Evolutionary conservation across 805 yeast species (phyloP).

Genomic region (Saturnispora dispora): DNA sequence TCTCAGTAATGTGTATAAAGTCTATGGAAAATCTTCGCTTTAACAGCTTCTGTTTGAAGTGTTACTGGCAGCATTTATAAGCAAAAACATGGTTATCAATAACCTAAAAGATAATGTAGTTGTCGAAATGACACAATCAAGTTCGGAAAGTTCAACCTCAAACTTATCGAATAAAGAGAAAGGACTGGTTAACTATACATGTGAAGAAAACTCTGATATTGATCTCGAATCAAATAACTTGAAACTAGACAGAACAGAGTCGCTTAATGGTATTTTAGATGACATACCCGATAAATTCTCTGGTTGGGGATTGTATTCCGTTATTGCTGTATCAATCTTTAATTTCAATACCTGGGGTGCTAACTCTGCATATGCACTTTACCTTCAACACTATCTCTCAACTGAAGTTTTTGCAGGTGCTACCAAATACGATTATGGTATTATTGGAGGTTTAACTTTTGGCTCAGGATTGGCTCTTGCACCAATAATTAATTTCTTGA

Average conservation of each 20-base stretch:
- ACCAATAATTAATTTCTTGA: conserved; percentile 37
- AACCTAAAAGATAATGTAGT: not conserved
- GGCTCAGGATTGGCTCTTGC: conserved; percentile 41
- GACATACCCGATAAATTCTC: conserved; percentile 55
- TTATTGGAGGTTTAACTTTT: conserved; percentile 59
- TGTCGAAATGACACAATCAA: not conserved
- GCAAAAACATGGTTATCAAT: not conserved
- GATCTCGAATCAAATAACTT: not conserved
- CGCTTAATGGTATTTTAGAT: conserved; percentile 9
- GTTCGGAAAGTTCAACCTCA: not conserved
- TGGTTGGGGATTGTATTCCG: conserved; percentile 49
- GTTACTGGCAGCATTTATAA: no score
- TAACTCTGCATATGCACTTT: conserved; percentile 57
- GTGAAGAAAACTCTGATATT: not conserved
- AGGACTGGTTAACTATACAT: not conserved
- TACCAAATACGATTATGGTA: conserved; percentile 47
- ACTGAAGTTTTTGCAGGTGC: conserved; percentile 46
- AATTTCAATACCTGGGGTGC: conserved; percentile 67
- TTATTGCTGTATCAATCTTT: conserved; percentile 39
- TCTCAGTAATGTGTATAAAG: not conserved
- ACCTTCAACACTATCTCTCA: conserved; percentile 47
- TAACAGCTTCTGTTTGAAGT: no score
- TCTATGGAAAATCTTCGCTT: no score
- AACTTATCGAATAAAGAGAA: not conserved
- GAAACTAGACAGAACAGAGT: conserved; percentile 2